A percentile compares a stretch with the other conserved stretches of the same genome.
phyloP scores from a whole-genome alignment of 768 basidiomycete genomes.

The Mycena metata region DNA sequence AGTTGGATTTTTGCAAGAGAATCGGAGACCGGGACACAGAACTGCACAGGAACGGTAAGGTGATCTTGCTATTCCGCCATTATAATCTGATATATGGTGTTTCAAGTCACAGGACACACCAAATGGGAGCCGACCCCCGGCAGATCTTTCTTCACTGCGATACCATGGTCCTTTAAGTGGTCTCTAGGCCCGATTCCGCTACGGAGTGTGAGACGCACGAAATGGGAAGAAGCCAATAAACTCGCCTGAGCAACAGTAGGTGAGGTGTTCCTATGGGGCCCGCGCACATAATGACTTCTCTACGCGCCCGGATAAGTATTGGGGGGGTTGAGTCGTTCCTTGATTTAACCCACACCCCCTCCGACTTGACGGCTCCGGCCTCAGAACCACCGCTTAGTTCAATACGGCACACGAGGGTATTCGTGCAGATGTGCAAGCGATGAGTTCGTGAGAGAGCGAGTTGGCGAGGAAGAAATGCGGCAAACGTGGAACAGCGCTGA shows the following conservation, averaged over 20 bases:
- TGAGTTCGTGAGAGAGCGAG: neutral
- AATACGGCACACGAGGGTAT: neutral
- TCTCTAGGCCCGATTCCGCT: conserved; percentile 58
- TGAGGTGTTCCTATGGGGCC: conserved; percentile 33
- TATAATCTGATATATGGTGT: too few species aligned
- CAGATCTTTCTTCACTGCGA: conserved; percentile 51
- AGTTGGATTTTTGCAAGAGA: neutral
- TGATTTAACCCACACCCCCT: conserved; percentile 14
- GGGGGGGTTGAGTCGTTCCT: neutral
- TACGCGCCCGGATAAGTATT: neutral
- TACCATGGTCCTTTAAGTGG: conserved; percentile 52
- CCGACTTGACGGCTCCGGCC: neutral
- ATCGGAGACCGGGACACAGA: conserved; percentile 1
- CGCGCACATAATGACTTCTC: conserved; percentile 34
- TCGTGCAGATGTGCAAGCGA: conserved; percentile 2
- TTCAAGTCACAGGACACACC: conserved; percentile 7
- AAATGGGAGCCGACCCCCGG: conserved; percentile 64
- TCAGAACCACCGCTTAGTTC: neutral
- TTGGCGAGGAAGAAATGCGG: conserved; percentile 7
- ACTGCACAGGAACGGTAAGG: neutral
- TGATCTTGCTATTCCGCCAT: conserved; percentile 11
- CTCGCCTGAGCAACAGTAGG: conserved; percentile 31
- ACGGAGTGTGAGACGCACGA: neutral
- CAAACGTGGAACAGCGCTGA: conserved; percentile 9
- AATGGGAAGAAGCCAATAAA: neutral